Conservation (phyloP, 108 stramenopile species). For the Nitzschia inconspicua region DNA sequence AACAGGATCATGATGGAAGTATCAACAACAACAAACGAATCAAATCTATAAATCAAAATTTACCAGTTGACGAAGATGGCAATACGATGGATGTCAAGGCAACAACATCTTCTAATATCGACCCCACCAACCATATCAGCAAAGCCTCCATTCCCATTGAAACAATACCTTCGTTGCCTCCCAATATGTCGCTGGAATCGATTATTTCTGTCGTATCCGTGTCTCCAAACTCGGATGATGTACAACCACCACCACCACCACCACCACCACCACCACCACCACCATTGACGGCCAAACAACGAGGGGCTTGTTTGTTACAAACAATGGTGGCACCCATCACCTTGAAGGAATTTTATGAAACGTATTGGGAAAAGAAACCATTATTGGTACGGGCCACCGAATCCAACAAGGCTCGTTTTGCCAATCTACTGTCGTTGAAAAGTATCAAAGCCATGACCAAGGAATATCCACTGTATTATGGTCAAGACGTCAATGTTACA, state of each 20-base stretch:
- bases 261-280: constrained; percentile 7
- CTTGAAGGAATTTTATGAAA: constrained; percentile 61
- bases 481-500: constrained; percentile 91
- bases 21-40: too few relatives aligned
- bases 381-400: constrained; percentile 36
- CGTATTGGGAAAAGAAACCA: constrained; percentile 88
- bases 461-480: constrained; percentile 68
- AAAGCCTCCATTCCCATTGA: too few relatives aligned
- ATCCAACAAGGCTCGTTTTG: constrained; percentile 31
- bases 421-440: constrained; percentile 57
- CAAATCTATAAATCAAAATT: too few relatives aligned
- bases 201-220: too few relatives aligned
- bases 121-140: too few relatives aligned
- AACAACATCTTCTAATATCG: too few relatives aligned
- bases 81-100: too few relatives aligned
- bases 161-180: too few relatives aligned
- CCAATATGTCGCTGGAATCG: constrained; percentile 8
- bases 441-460: constrained; percentile 53
- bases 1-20: constrained; percentile 6
- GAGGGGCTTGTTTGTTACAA: constrained; percentile 59
- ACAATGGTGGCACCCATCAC: constrained; percentile 64
- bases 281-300: constrained; percentile 43
- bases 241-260: neutral
- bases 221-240: neutral
- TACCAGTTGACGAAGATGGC: too few relatives aligned